Conservation (phyloP, 192 early-diverging fungal species). For the Backusella westeae region DNA sequence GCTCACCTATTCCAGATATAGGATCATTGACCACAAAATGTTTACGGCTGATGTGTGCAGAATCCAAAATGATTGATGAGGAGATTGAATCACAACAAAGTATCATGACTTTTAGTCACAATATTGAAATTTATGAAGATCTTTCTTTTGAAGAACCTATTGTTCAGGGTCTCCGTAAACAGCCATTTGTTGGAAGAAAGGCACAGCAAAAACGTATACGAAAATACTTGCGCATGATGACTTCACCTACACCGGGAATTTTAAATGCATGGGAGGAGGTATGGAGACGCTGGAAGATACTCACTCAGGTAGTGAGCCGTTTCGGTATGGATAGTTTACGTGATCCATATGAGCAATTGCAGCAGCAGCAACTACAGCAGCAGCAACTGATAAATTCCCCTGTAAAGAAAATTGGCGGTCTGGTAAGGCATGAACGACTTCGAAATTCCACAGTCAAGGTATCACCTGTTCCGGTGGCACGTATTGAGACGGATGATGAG, state of each 20-base stretch:
- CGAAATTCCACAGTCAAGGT: background rate
- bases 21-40: conserved; percentile 51
- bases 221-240: conserved; percentile 57
- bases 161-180: background rate
- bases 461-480: background rate
- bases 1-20: conserved; percentile 63
- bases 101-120: conserved; percentile 22
- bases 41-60: conserved; percentile 63
- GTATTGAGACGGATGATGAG: conserved; percentile 15
- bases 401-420: conserved; percentile 7
- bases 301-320: conserved; percentile 33
- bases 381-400: background rate
- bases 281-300: conserved; percentile 67
- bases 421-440: conserved; percentile 7
- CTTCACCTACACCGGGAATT: conserved; percentile 65
- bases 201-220: conserved; percentile 75
- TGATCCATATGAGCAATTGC: background rate
- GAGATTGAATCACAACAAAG: background rate
- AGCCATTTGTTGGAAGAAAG: conserved; percentile 49
- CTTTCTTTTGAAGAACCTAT: conserved; percentile 60
- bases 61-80: conserved; percentile 61
- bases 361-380: background rate
- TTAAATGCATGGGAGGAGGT: conserved; percentile 80
- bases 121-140: conserved; percentile 53
- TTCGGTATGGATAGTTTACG: background rate